A percentile compares a stretch with the other conserved stretches of the same genome.
Evolutionary conservation across 2,329 filamentous ascomycete genomes (phyloP).

Genomic region (Aspergillus calidoustus): DNA sequence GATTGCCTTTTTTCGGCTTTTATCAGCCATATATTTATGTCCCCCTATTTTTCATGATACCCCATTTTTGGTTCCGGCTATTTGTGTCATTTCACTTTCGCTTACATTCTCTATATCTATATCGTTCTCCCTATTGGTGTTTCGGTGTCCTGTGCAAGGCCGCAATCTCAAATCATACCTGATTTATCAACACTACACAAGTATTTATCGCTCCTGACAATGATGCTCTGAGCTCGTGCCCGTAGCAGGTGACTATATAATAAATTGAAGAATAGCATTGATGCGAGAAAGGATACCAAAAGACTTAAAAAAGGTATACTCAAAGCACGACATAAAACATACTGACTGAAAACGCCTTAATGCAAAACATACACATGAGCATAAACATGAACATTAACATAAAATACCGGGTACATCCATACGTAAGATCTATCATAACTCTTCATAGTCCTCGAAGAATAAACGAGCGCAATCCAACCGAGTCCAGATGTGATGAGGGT

Average conservation of each 20-base stretch:
- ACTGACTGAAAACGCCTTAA: conserved; percentile 26
- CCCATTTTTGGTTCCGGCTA: conserved; percentile 28
- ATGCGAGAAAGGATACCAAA: not conserved
- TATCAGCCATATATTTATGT: conserved; percentile 1
- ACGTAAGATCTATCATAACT: conserved; percentile 30
- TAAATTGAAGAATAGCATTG: not conserved
- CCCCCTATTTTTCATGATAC: conserved; percentile 32
- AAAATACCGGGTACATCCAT: conserved; percentile 8
- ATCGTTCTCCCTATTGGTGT: not conserved
- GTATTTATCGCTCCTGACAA: not conserved
- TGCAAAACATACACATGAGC: conserved; percentile 18
- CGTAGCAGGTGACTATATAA: not conserved
- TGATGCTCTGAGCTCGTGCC: not conserved
- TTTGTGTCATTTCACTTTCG: conserved; percentile 11
- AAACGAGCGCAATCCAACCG: not conserved
- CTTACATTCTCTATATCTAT: not conserved
- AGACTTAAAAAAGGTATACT: conserved; percentile 1
- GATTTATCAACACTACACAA: not conserved
- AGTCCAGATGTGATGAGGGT: not conserved
- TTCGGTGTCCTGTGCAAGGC: not conserved
- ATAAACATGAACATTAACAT: not conserved
- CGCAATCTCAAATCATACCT: not conserved
- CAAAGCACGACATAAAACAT: conserved; percentile 6
- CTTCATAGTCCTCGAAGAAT: conserved; percentile 12
- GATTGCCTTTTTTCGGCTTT: not conserved